Evolutionary conservation across 495 filamentous ascomycete genomes (phyloP).

Genomic region (Podospora bellae-mahoneyi): DNA sequence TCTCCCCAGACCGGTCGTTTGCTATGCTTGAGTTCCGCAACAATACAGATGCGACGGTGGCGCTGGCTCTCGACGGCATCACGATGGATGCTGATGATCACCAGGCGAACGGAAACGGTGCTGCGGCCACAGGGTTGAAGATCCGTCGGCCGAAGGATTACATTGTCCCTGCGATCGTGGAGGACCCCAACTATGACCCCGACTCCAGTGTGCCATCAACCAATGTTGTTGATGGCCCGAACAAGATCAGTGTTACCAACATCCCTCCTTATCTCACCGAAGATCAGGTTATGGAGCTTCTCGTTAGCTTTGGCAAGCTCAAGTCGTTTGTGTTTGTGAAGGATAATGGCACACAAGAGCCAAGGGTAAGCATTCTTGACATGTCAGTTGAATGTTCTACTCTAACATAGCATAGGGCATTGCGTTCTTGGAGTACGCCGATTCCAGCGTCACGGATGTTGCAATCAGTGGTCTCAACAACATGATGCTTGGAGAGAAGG

Average conservation of each 20-base stretch:
- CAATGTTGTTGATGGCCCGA: conserved; percentile 82
- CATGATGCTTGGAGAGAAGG: conserved; percentile 85
- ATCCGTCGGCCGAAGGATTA: conserved; percentile 96
- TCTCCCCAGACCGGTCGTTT: conserved; percentile 73
- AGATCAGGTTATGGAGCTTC: conserved; percentile 83
- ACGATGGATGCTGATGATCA: conserved; percentile 72
- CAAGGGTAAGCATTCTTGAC: conserved; percentile 59
- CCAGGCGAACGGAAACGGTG: conserved; percentile 55
- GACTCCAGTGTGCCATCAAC: conserved; percentile 64
- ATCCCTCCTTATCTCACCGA: conserved; percentile 84
- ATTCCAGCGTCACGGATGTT: conserved; percentile 72
- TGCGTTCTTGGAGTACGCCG: conserved; percentile 92
- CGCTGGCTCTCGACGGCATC: conserved; percentile 84
- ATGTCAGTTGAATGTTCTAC: conserved; percentile 16
- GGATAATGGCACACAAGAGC: conserved; percentile 80
- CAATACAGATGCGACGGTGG: conserved; percentile 82
- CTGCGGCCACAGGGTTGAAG: conserved; percentile 58
- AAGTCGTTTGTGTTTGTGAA: conserved; percentile 92
- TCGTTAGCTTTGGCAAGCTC: conserved; percentile 85
- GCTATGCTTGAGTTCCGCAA: conserved; percentile 90
- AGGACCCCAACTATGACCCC: conserved; percentile 72
- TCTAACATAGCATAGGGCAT: conserved; percentile 63
- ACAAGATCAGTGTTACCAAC: conserved; percentile 92
- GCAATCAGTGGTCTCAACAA: conserved; percentile 88
- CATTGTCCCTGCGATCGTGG: conserved; percentile 80